phyloP scores from a whole-genome alignment of 2,329 filamentous ascomycete genomes.

The Hypoxylon sp. region DNA sequence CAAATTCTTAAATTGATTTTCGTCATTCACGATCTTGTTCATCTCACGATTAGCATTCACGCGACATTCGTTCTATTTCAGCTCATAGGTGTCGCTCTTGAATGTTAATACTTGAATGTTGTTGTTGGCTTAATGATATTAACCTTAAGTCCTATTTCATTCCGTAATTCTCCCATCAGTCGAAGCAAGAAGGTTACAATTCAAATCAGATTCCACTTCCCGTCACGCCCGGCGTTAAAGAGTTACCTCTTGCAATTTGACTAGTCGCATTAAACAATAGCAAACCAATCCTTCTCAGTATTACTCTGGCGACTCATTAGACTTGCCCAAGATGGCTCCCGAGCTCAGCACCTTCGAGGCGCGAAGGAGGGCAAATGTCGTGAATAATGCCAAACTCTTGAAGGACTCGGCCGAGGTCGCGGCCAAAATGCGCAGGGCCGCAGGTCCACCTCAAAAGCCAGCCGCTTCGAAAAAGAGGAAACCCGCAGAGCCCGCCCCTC shows the following conservation, averaged over 20 bases:
- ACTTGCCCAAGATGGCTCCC: slow-evolving; percentile 61
- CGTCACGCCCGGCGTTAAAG: background rate
- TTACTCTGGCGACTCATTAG: background rate
- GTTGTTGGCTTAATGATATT: background rate
- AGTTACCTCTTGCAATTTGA: background rate
- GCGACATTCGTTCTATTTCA: slow-evolving; percentile 32
- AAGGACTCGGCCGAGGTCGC: slow-evolving; percentile 82
- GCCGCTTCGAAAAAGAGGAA: slow-evolving; percentile 58
- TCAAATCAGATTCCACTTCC: slow-evolving; percentile 5
- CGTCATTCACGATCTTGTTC: slow-evolving; percentile 18
- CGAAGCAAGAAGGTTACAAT: slow-evolving; percentile 1
- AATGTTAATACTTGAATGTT: background rate
- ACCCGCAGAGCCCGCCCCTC: slow-evolving; percentile 63
- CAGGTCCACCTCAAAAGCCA: slow-evolving; percentile 65
- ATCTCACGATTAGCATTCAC: slow-evolving; percentile 19
- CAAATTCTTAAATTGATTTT: slow-evolving; percentile 40
- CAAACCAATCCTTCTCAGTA: background rate
- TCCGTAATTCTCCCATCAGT: background rate
- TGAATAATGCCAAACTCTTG: slow-evolving; percentile 82
- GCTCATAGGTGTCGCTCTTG: background rate
- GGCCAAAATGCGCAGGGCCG: slow-evolving; percentile 74
- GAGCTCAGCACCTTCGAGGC: slow-evolving; percentile 88
- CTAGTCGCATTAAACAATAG: background rate
- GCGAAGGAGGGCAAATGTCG: slow-evolving; percentile 87
- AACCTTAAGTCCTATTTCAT: background rate